phyloP scores from a whole-genome alignment of 2,329 filamentous ascomycete species.

The Dothideomycetes sp. region DNA sequence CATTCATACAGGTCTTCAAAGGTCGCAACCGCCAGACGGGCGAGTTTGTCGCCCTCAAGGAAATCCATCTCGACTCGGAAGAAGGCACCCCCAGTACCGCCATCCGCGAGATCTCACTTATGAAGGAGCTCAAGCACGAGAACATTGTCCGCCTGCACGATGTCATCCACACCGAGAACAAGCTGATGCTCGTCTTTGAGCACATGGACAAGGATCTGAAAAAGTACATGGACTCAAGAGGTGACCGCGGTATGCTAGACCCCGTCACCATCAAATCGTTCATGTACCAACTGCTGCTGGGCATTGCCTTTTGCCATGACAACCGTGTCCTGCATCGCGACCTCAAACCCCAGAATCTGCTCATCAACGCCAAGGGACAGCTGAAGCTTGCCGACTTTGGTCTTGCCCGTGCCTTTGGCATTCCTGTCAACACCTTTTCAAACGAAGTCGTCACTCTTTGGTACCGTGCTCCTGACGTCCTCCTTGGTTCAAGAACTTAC shows the following conservation, averaged over 20 bases:
- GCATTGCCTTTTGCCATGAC: conserved; percentile 96
- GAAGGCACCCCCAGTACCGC: conserved; percentile 95
- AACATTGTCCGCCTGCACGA: conserved; percentile 97
- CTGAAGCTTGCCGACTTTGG: conserved; percentile 93
- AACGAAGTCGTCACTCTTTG: conserved; percentile 96
- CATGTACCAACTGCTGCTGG: conserved; percentile 94
- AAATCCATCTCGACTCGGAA: conserved; percentile 97
- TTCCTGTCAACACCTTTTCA: conserved; percentile 94
- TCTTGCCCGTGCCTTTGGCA: conserved; percentile 86
- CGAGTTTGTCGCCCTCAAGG: conserved; percentile 91
- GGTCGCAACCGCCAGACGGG: conserved; percentile 94
- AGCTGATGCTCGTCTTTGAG: conserved; percentile 98
- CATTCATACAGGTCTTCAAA: conserved; percentile 85
- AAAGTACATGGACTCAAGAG: conserved; percentile 94
- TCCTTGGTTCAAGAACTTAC: conserved; percentile 88
- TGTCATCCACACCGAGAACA: conserved; percentile 99
- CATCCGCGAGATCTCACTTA: conserved; percentile 95
- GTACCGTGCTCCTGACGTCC: conserved; percentile 93
- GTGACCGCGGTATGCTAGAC: conserved; percentile 81
- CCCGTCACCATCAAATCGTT: conserved; percentile 92
- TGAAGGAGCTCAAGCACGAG: conserved; percentile 99
- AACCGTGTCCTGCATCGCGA: conserved; percentile 94
- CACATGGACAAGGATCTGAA: conserved; percentile 98
- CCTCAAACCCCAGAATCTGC: conserved; percentile 88
- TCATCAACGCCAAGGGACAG: conserved; percentile 85